Conservation (phyloP, 1,139 yeast genomes). For the Yamadazyma siamensis region DNA sequence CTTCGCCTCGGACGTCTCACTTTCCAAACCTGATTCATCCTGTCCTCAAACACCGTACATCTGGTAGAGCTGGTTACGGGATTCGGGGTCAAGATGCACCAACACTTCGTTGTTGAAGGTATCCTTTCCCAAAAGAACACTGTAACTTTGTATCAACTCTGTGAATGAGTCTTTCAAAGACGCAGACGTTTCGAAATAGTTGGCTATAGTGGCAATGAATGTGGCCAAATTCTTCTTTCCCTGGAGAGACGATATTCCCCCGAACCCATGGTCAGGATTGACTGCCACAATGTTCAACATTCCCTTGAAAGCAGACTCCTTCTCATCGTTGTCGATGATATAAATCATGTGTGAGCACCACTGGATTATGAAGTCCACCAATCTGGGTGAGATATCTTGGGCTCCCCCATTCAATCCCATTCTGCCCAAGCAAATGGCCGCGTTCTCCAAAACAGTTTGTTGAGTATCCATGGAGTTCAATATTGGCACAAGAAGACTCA, state of each 20-base stretch:
- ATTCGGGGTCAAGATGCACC: slow-evolving; percentile 29
- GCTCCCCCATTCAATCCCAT: slow-evolving; percentile 68
- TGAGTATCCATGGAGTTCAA: slow-evolving; percentile 56
- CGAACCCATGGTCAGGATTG: slow-evolving; percentile 64
- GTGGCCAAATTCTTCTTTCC: slow-evolving; percentile 49
- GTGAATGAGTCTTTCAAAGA: slow-evolving; percentile 42
- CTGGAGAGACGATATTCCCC: slow-evolving; percentile 43
- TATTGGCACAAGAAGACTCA: slow-evolving; percentile 62
- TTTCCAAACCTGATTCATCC: too few relatives aligned
- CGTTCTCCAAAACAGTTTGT: slow-evolving; percentile 73
- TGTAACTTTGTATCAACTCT: slow-evolving; percentile 45
- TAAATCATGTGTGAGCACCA: slow-evolving; percentile 70
- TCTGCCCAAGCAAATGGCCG: slow-evolving; percentile 93
- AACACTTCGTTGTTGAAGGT: slow-evolving; percentile 30
- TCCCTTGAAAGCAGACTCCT: slow-evolving; percentile 75
- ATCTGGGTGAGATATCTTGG: slow-evolving; percentile 50
- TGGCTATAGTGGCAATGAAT: slow-evolving; percentile 63
- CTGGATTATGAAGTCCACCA: slow-evolving; percentile 52
- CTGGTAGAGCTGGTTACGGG: slow-evolving; percentile 20
- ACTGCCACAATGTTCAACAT: slow-evolving; percentile 62
- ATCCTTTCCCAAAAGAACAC: slow-evolving; percentile 45
- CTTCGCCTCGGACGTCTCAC: too few relatives aligned
- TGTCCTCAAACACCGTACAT: slow-evolving; percentile 25
- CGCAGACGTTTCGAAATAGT: slow-evolving; percentile 52
- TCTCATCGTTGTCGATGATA: slow-evolving; percentile 73